A percentile compares a stretch with the other conserved stretches of the same genome.
Evolutionary conservation across 495 filamentous ascomycete species (phyloP).

Genomic region (Penicillium argentinense): DNA sequence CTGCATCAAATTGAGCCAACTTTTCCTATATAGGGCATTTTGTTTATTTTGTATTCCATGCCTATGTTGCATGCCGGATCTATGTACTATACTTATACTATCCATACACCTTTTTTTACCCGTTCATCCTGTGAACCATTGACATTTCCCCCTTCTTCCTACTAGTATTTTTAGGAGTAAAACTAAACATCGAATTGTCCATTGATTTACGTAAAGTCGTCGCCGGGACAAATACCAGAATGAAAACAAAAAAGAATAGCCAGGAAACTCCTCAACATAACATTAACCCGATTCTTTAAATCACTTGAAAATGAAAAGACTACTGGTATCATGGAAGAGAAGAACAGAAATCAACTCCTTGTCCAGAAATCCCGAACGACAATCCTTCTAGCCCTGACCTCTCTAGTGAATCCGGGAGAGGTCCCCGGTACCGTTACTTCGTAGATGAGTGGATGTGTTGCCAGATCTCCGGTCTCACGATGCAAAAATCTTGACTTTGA

Average conservation of each 20-base stretch:
- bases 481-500: slow-evolving; percentile 61
- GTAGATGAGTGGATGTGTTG: slow-evolving; percentile 6
- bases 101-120: slow-evolving; percentile 14
- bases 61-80: slow-evolving; percentile 19
- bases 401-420: slow-evolving; percentile 6
- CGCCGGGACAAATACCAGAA: slow-evolving; percentile 5
- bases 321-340: slow-evolving; percentile 32
- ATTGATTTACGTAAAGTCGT: slow-evolving; percentile 16
- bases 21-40: slow-evolving; percentile 4
- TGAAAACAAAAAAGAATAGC: slow-evolving; percentile 8
- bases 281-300: slow-evolving; percentile 11
- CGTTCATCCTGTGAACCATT: no score
- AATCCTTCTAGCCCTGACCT: slow-evolving; percentile 14
- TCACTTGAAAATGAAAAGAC: slow-evolving; percentile 24
- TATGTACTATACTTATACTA: slow-evolving; percentile 29
- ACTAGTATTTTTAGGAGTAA: no score
- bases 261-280: background rate
- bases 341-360: slow-evolving; percentile 33
- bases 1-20: background rate
- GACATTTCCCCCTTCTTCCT: no score
- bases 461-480: slow-evolving; percentile 18
- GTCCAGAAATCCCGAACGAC: slow-evolving; percentile 20
- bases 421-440: slow-evolving; percentile 10
- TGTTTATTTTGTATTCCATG: slow-evolving; percentile 14
- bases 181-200: background rate